These are phyloP conservation scores for Fraxinus anomala DNA, from an alignment of 257 asterid genomes.

Conservation along the genomic window DNA sequence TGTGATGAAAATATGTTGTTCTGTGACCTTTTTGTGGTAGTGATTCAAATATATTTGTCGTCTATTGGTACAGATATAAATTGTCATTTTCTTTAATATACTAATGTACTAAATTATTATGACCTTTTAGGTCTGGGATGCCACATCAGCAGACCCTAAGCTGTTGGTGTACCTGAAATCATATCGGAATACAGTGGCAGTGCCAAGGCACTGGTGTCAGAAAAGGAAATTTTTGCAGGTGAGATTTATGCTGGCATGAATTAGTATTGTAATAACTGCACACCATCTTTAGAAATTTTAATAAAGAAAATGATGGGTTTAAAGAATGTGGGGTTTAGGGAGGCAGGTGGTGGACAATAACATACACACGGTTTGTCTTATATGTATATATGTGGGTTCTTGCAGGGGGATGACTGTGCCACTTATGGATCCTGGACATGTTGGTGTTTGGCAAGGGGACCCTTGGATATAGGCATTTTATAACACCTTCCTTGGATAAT, in stretches of 20 bases:
- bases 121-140: conserved; percentile 86
- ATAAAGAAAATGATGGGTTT: conserved; percentile 30
- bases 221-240: conserved; percentile 96
- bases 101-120: conserved; percentile 11
- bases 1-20: not conserved
- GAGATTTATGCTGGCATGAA: conserved; percentile 31
- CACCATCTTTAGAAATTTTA: conserved; percentile 23
- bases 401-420: conserved; percentile 97
- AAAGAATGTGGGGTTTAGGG: conserved; percentile 49
- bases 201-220: conserved; percentile 98
- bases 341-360: conserved; percentile 55
- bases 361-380: conserved; percentile 88
- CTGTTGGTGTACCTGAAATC: conserved; percentile 87
- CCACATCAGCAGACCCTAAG: conserved; percentile 89
- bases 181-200: conserved; percentile 89
- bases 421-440: conserved; percentile 91
- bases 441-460: conserved; percentile 89
- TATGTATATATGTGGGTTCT: conserved; percentile 84
- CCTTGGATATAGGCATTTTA: conserved; percentile 53
- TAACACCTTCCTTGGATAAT: conserved; percentile 1
- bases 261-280: conserved; percentile 14
- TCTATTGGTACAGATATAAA: not conserved
- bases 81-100: not conserved
- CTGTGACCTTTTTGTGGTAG: not conserved
- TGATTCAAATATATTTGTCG: not conserved